Percentiles rank a stretch among this genome's conserved stretches.
These are phyloP conservation scores for Jimgerdemannia lactiflua DNA, from an alignment of 192 early-diverging fungal genomes.

Conservation along the genomic window DNA sequence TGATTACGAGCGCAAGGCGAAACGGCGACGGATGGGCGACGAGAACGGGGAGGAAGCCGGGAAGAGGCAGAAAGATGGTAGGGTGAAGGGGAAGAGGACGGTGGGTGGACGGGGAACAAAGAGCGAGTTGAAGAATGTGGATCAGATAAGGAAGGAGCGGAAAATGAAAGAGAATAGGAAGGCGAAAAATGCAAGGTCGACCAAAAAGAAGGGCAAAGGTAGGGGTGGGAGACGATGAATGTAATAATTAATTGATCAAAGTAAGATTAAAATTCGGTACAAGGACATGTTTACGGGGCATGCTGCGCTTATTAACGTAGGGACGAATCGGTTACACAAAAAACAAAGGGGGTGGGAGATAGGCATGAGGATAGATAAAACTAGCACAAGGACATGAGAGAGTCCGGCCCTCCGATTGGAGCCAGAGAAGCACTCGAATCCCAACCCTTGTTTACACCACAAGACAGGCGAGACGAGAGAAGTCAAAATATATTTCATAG, in stretches of 20 bases:
- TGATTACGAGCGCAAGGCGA: slow-evolving; percentile 65
- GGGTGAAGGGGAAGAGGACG: slow-evolving; percentile 34
- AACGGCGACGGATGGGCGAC: slow-evolving; percentile 47
- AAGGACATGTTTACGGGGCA: too few species aligned
- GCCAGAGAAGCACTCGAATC: too few species aligned
- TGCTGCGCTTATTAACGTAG: too few species aligned
- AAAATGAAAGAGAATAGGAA: slow-evolving; percentile 67
- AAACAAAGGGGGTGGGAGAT: too few species aligned
- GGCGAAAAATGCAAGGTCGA: slow-evolving; percentile 70
- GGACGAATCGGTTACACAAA: too few species aligned
- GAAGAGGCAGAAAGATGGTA: slow-evolving; percentile 27
- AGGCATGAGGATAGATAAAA: too few species aligned
- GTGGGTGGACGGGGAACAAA: slow-evolving; percentile 38
- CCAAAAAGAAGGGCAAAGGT: slow-evolving; percentile 29
- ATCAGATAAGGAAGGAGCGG: slow-evolving; percentile 79
- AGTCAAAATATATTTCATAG: too few species aligned
- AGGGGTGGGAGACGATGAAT: slow-evolving; percentile 16
- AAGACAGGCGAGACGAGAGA: too few species aligned
- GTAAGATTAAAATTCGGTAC: slow-evolving; percentile 15
- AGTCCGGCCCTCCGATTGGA: too few species aligned
- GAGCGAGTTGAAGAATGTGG: slow-evolving; percentile 77
- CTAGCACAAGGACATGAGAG: too few species aligned
- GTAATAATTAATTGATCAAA: background rate
- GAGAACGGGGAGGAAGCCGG: slow-evolving; percentile 28
- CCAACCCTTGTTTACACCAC: too few species aligned